These are phyloP conservation scores for Hyparrhenia diplandra DNA, from an alignment of 176 grass and related monocot species.

Conservation along the genomic window DNA sequence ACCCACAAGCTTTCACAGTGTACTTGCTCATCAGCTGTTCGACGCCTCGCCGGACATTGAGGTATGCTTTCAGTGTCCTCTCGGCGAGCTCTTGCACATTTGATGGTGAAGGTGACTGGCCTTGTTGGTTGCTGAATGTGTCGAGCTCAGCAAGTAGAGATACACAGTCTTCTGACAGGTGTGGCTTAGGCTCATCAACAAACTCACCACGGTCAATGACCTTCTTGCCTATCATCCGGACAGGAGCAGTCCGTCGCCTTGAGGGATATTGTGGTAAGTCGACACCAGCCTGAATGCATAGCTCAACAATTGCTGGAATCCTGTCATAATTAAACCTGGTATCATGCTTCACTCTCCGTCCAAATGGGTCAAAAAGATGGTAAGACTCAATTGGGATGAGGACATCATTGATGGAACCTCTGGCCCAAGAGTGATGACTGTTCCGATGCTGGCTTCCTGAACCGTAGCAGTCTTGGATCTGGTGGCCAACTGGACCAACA, in stretches of 20 bases:
- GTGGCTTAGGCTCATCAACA: constrained; percentile 70
- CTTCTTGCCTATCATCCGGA: constrained; percentile 90
- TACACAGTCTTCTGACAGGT: constrained; percentile 48
- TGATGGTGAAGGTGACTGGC: constrained; percentile 18
- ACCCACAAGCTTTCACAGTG: constrained; percentile 84
- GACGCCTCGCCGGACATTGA: constrained; percentile 49
- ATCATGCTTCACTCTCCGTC: constrained; percentile 80
- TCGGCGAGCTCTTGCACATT: constrained; percentile 59
- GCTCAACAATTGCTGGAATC: constrained; percentile 85
- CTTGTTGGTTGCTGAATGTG: constrained; percentile 52
- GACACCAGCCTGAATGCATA: constrained; percentile 93
- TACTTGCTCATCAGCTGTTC: constrained; percentile 70
- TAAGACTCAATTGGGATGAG: constrained; percentile 86
- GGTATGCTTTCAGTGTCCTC: constrained; percentile 74
- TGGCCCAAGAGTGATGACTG: constrained; percentile 78
- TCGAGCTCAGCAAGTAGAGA: constrained; percentile 77
- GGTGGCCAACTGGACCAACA: constrained; percentile 71
- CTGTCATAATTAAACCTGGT: constrained; percentile 77
- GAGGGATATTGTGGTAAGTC: constrained; percentile 80
- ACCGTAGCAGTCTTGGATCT: constrained; percentile 76
- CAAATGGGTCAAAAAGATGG: constrained; percentile 91
- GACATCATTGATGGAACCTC: constrained; percentile 72
- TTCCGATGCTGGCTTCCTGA: constrained; percentile 63
- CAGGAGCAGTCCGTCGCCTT: constrained; percentile 61
- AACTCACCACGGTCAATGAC: constrained; percentile 62